Evolutionary conservation across 179 eudicot genomes (phyloP).

Genomic region (Corrigiola litoralis): DNA sequence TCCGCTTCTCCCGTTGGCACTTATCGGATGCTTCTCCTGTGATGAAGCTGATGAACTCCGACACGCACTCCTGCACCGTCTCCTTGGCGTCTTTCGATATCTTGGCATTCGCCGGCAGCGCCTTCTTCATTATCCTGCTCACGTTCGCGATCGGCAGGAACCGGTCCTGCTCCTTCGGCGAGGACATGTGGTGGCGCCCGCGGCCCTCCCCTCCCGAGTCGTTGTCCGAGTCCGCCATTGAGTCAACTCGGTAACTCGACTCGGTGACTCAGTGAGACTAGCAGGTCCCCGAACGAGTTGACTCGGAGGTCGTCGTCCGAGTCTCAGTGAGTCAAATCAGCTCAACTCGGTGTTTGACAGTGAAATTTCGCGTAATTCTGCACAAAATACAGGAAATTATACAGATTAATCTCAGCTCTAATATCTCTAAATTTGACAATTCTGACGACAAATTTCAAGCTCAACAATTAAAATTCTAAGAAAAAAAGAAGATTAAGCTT

Average conservation of each 20-base stretch:
- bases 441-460: not conserved
- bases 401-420: too few species aligned
- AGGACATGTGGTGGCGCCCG: constrained; percentile 21
- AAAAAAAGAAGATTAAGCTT: too few species aligned
- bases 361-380: not conserved
- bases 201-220: constrained; percentile 48
- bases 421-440: too few species aligned
- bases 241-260: not conserved
- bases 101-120: constrained; percentile 58
- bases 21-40: constrained; percentile 69
- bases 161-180: constrained; percentile 51
- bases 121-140: constrained; percentile 65
- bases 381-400: too few species aligned
- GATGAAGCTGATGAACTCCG: constrained; percentile 68
- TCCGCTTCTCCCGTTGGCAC: constrained; percentile 62
- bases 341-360: not conserved
- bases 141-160: constrained; percentile 69
- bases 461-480: too few species aligned
- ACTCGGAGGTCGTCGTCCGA: too few species aligned
- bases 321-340: too few species aligned
- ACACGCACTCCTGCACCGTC: constrained; percentile 69
- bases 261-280: not conserved
- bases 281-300: too few species aligned
- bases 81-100: constrained; percentile 67
- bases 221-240: constrained; percentile 63